Percentiles rank a stretch among this genome's conserved stretches.
phyloP scores from a whole-genome alignment of 192 early-diverging fungal genomes.

The Pecoramyces ruminantium region DNA sequence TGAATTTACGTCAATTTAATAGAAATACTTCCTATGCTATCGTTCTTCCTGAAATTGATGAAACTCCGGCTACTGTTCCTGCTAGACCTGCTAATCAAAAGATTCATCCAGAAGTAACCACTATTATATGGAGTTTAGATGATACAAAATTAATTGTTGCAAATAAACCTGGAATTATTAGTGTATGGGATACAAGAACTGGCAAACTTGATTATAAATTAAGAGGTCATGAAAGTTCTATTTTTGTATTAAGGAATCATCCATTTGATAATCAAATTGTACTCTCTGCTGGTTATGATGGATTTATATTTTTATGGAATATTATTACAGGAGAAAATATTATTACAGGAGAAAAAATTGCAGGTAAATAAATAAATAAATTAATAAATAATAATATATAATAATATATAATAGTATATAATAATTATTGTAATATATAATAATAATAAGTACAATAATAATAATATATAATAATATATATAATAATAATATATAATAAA shows the following conservation, averaged over 20 bases:
- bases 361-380: too few species aligned
- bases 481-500: too few species aligned
- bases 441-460: too few species aligned
- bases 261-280: constrained; percentile 52
- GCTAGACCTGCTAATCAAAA: constrained; percentile 1
- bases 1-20: constrained; percentile 2
- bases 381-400: too few species aligned
- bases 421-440: too few species aligned
- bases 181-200: constrained; percentile 45
- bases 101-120: constrained; percentile 21
- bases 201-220: constrained; percentile 33
- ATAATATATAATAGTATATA: too few species aligned
- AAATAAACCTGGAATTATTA: constrained; percentile 35
- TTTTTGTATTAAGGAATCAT: constrained; percentile 60
- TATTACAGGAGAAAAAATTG: constrained; percentile 29
- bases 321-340: constrained; percentile 30
- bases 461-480: too few species aligned
- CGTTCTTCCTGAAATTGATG: not conserved
- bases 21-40: not conserved
- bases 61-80: constrained; percentile 4
- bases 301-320: constrained; percentile 68
- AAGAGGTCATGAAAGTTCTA: constrained; percentile 37
- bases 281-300: constrained; percentile 69
- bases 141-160: constrained; percentile 47
- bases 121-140: constrained; percentile 57